Conservation (phyloP, 768 basidiomycete genomes). For the Agaricus sinodeliciosus region DNA sequence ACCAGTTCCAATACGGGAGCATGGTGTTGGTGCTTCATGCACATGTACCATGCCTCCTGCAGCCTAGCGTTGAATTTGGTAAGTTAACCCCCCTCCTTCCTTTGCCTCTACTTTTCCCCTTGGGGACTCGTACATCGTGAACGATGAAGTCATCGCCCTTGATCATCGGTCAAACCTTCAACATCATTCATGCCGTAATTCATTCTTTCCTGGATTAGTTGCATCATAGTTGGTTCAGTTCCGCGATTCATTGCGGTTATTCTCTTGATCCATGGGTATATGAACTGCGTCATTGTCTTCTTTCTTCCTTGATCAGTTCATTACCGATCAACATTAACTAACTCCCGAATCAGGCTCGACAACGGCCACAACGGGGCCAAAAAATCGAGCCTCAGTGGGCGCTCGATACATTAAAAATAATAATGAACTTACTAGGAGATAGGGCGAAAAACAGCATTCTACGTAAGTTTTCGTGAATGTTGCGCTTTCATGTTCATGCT, state of each 20-base stretch:
- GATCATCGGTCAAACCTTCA: conserved; percentile 2
- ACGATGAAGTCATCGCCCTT: conserved; percentile 8
- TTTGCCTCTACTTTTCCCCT: not conserved
- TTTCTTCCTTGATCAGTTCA: conserved; percentile 2
- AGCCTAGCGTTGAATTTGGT: conserved; percentile 60
- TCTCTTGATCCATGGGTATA: not conserved
- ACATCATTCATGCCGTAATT: conserved; percentile 11
- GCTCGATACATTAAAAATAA: conserved; percentile 32
- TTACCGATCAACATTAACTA: not conserved
- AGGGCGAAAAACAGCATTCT: conserved; percentile 43
- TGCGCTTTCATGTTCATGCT: conserved; percentile 8
- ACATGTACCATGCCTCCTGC: conserved; percentile 65
- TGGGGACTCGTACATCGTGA: not conserved
- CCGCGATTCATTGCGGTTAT: not conserved
- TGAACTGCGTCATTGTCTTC: conserved; percentile 3
- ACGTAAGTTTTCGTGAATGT: conserved; percentile 23
- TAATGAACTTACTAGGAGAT: conserved; percentile 41
- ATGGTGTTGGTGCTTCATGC: conserved; percentile 78
- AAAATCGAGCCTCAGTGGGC: conserved; percentile 38
- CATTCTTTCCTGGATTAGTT: conserved; percentile 3
- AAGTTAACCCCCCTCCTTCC: conserved; percentile 19
- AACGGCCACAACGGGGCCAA: conserved; percentile 29
- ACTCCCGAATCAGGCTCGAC: conserved; percentile 27
- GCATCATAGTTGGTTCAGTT: conserved; percentile 7
- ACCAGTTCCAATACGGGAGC: conserved; percentile 73